Conservation (phyloP, 2,329 filamentous ascomycete species). For the Botrytis medusae region DNA sequence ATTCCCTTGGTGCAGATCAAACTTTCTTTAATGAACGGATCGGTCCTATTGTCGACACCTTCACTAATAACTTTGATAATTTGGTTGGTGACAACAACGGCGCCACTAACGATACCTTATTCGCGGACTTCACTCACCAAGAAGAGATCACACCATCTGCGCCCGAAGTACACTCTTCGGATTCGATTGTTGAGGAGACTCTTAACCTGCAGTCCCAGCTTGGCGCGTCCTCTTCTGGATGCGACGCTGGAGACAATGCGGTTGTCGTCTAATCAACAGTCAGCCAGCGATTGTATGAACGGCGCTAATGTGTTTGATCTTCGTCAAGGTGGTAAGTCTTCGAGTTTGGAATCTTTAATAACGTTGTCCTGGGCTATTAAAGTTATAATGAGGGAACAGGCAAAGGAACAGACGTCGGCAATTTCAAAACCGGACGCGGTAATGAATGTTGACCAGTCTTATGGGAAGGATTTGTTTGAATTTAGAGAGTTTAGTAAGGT, state of each 20-base stretch:
- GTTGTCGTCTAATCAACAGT: conserved; percentile 59
- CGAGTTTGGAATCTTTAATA: conserved; percentile 38
- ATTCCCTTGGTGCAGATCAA: conserved; percentile 69
- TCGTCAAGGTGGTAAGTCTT: conserved; percentile 30
- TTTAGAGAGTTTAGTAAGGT: conserved; percentile 22
- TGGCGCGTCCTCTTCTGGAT: conserved; percentile 73
- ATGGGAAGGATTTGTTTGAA: conserved; percentile 35
- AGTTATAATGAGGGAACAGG: conserved; percentile 35
- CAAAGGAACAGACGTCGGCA: conserved; percentile 28
- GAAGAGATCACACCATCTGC: conserved; percentile 43
- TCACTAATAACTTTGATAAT: conserved; percentile 67
- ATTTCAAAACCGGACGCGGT: conserved; percentile 32
- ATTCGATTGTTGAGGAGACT: conserved; percentile 47
- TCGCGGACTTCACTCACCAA: conserved; percentile 53
- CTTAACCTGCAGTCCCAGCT: conserved; percentile 70
- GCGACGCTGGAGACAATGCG: conserved; percentile 73
- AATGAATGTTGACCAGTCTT: conserved; percentile 35
- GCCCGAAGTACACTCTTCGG: conserved; percentile 40
- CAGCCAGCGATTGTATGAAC: conserved; percentile 37
- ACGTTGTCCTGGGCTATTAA: conserved; percentile 39
- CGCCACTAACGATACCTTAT: conserved; percentile 51
- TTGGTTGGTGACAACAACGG: conserved; percentile 61
- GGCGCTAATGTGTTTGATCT: conserved; percentile 34
- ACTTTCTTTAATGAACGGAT: conserved; percentile 74
- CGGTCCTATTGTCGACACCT: conserved; percentile 69